phyloP scores from a whole-genome alignment of 352 stramenopile genomes.

The Phytophthora pisi region DNA sequence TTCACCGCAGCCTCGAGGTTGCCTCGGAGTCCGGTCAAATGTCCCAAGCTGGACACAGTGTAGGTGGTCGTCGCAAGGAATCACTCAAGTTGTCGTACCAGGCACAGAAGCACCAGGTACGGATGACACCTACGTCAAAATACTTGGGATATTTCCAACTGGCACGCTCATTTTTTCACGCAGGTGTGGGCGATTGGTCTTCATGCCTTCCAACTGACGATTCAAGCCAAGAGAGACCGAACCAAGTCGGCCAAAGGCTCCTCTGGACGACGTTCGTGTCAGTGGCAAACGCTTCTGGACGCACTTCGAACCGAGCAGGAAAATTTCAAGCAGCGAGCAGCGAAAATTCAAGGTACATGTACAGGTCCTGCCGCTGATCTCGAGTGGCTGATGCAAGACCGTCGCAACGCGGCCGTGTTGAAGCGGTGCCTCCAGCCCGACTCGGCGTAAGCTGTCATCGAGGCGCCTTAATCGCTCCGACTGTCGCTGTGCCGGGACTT shows the following conservation, averaged over 20 bases:
- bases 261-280: constrained; percentile 2
- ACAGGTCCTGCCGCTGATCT: neutral
- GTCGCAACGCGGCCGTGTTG: constrained; percentile 35
- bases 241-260: constrained; percentile 5
- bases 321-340: constrained; percentile 11
- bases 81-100: constrained; percentile 14
- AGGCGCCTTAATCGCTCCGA: neutral
- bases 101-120: constrained; percentile 33
- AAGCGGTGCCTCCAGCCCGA: constrained; percentile 25
- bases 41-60: neutral
- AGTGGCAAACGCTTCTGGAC: constrained; percentile 35
- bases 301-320: constrained; percentile 19
- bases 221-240: constrained; percentile 31
- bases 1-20: constrained; percentile 44
- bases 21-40: neutral
- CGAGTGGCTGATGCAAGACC: constrained; percentile 36
- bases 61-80: neutral
- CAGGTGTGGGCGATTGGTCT: constrained; percentile 58
- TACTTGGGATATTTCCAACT: neutral
- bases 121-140: neutral
- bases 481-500: constrained; percentile 16
- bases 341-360: constrained; percentile 11
- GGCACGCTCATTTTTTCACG: neutral
- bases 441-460: neutral
- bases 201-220: constrained; percentile 42